phyloP scores from a whole-genome alignment of 495 filamentous ascomycete genomes.

The Penicillium silybi region DNA sequence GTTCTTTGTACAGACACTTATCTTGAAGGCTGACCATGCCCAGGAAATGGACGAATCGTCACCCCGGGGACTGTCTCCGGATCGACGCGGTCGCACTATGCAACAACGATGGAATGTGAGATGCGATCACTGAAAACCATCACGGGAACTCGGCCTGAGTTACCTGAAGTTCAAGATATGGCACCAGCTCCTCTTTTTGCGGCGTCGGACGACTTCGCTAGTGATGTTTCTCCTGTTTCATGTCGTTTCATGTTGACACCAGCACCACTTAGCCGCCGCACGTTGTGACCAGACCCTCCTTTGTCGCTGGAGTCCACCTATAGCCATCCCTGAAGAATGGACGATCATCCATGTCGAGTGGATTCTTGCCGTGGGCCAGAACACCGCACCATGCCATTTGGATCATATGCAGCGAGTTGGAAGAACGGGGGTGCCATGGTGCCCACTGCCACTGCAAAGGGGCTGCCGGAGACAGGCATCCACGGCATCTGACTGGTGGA shows the following conservation, averaged over 20 bases:
- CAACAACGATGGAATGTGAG: slow-evolving; percentile 18
- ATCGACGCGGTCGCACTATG: slow-evolving; percentile 11
- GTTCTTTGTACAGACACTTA: too few species aligned
- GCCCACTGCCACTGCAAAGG: slow-evolving; percentile 4
- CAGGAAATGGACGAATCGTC: neutral
- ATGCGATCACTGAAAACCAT: neutral
- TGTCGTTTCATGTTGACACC: slow-evolving; percentile 15
- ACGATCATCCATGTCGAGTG: slow-evolving; percentile 4
- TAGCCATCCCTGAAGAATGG: slow-evolving; percentile 10
- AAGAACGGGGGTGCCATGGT: neutral
- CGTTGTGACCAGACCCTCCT: neutral
- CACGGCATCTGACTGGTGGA: slow-evolving; percentile 4
- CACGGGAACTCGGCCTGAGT: neutral
- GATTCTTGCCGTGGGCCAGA: slow-evolving; percentile 1
- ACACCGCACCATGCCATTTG: neutral
- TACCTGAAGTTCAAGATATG: too few species aligned
- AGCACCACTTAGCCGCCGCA: slow-evolving; percentile 9
- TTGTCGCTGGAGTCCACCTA: slow-evolving; percentile 1
- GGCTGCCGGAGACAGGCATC: neutral
- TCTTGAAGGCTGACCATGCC: neutral
- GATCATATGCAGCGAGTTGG: neutral
- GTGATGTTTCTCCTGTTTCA: slow-evolving; percentile 10
- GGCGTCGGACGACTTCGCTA: neutral
- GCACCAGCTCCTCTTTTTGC: neutral
- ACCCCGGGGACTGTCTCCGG: neutral